Conservation (phyloP, 345 rosid genomes). For the Lenwebbia sp. region DNA sequence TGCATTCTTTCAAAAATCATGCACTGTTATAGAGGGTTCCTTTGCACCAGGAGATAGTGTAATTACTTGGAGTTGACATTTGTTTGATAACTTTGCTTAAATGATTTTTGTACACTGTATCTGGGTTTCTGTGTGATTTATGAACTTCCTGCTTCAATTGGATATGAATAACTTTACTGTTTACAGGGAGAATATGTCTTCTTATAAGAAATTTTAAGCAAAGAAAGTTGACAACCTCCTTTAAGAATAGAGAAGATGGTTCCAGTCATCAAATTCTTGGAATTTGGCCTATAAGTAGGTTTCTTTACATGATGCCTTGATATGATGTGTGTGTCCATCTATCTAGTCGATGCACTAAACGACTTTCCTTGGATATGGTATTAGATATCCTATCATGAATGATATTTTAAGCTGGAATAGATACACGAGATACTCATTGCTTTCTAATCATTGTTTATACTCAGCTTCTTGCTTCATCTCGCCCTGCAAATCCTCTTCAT, state of each 20-base stretch:
- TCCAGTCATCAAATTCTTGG: not conserved
- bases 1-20: not conserved
- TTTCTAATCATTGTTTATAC: not conserved
- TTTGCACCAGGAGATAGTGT: not conserved
- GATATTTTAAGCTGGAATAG: not conserved
- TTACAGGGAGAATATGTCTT: not conserved
- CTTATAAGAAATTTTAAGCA: not conserved
- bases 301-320: not conserved
- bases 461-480: slow-evolving; percentile 55
- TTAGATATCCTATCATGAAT: not conserved
- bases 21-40: not conserved
- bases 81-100: not conserved
- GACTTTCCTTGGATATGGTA: not conserved
- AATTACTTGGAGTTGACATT: not conserved
- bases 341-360: not conserved
- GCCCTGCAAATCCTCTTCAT: slow-evolving; percentile 27
- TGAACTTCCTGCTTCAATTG: not conserved
- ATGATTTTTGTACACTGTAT: not conserved
- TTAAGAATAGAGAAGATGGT: not conserved
- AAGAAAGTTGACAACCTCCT: not conserved
- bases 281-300: not conserved
- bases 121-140: not conserved
- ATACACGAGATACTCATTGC: not conserved
- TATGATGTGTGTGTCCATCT: not conserved
- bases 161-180: not conserved